Evolutionary conservation across 306 rosid species (phyloP), one percentile per base, ranked within the genome.

Genomic region (Quercus ilex): DNA sequence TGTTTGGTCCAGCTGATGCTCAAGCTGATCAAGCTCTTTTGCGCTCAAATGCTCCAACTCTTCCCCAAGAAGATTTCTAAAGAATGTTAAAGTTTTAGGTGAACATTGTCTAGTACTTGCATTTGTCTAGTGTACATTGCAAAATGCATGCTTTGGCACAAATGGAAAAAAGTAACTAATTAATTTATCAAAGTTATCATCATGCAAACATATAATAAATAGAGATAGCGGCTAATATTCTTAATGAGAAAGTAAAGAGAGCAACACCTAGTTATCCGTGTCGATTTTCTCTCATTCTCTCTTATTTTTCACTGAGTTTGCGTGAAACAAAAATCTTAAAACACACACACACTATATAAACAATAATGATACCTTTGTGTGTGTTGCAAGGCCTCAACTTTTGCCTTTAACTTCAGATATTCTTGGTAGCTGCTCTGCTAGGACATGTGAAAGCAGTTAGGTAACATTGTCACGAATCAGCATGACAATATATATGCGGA

Each of bases 41-140:
- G 74, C 25, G 65, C 83, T 89, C 69, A 93, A 73, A 46, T 83
- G 80, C 49, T 88, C 92, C 86, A 93, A 75, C 53, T 91, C 91
- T 83, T 93, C 97, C 33, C 94, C 98, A 82, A 89, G 91, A 64
- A 93, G 55, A 79, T 85, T 82, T 65, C 98, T 93, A 75, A 78
- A 68, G 0, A 71, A 49, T 67, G 21, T 18, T 49, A 0, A 73
- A 25, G 62, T 67, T 10, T 12, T 12, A 49, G 17, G 53, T 49
- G 53, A 49, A 49, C 53, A 49, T 49, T 49, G 53, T 49, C 53
- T 49, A 3, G 4, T 49, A 49, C 5, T 49, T 49, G 5, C 53
- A 49, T 49, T 49, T 49, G 53, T 12, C 53, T 49, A 49, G 53
- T 12, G 14, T 13, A 49, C 17, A 49, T 49, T 11, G 53, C 53